Evolutionary conservation across 768 basidiomycete genomes (phyloP).

Genomic region (Phylloporus sp.): DNA sequence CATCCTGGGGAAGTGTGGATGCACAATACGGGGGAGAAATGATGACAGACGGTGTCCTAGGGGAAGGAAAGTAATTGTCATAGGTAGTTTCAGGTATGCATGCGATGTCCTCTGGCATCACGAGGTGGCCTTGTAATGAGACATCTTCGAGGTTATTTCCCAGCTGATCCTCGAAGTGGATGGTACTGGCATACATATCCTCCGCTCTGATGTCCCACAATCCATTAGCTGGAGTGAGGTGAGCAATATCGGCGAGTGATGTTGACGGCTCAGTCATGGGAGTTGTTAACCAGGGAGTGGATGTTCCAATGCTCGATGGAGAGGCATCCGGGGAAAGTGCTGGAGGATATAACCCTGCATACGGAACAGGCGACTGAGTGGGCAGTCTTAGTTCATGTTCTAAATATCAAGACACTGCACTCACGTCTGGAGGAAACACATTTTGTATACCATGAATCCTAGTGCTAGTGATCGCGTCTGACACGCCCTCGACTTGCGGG

Average conservation of each 20-base stretch:
- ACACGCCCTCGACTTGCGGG: neutral
- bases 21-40: neutral
- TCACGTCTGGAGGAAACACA: slow-evolving; percentile 6
- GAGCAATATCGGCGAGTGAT: neutral
- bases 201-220: slow-evolving; percentile 2
- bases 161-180: slow-evolving; percentile 12
- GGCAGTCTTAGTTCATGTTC: slow-evolving; percentile 5
- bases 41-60: neutral
- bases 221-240: neutral
- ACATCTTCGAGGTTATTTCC: slow-evolving; percentile 15
- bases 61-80: neutral
- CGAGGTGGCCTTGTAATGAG: neutral
- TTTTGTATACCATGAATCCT: neutral
- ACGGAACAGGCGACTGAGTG: neutral
- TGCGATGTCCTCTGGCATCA: slow-evolving; percentile 23
- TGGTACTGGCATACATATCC: neutral
- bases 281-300: slow-evolving; percentile 18
- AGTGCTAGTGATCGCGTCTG: neutral
- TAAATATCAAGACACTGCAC: slow-evolving; percentile 3
- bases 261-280: slow-evolving; percentile 8
- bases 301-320: slow-evolving; percentile 21
- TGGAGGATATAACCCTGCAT: slow-evolving; percentile 5
- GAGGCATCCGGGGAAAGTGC: slow-evolving; percentile 26
- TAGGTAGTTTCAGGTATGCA: slow-evolving; percentile 3
- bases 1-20: neutral